Base-by-base conservation (phyloP, 192 early-diverging fungal species). In the Diversispora epigaea region DNA sequence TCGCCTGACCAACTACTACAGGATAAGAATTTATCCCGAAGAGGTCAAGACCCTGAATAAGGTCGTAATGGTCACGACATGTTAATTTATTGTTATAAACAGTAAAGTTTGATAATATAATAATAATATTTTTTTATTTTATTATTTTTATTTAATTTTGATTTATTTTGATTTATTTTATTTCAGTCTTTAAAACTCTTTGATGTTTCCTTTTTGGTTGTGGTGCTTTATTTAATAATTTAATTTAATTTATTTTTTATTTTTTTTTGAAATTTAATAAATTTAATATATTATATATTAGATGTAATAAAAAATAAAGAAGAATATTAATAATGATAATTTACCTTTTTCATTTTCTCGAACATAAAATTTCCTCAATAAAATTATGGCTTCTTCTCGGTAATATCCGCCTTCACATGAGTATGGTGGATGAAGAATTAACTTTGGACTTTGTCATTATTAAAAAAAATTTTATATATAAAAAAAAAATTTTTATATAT, bases 281-380 rank as follows among this genome's bases (percentile, higher is more conserved):
- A 1, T 5, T 56, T 12, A 64, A 68, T 19, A 7, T 25, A 44
- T 63, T 44, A 60, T 55, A 58, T n/a, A 41, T 57, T 17, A 39
- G 7, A 11, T 55, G n/a, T 44, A 9, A 19, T 41, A 22, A 45
- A 39, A 49, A 12, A 6, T 15, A 22, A 60, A 25, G 63, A 74
- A 14, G 14, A 49, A 11, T 49, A 8, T 11, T 8, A 52, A 52
- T 10, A 52, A 52, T 4, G 17, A 52, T 12, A 12, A 52, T 52
- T 76, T 86, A 93, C 93, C 96, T 81, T 91, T 80, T 6, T 86
- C 81, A 75, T 99, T 99, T 75, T 99, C 96, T 44, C 91, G 84
- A 12, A 99, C 81, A 82, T 98, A 99, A 77, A 99, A 99, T 77
- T 88, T 89, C 41, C 96, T 82, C 47, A 99, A 80, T 61, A 97